Evolutionary conservation across 495 filamentous ascomycete species (phyloP).

Genomic region (Penicillium lividum): DNA sequence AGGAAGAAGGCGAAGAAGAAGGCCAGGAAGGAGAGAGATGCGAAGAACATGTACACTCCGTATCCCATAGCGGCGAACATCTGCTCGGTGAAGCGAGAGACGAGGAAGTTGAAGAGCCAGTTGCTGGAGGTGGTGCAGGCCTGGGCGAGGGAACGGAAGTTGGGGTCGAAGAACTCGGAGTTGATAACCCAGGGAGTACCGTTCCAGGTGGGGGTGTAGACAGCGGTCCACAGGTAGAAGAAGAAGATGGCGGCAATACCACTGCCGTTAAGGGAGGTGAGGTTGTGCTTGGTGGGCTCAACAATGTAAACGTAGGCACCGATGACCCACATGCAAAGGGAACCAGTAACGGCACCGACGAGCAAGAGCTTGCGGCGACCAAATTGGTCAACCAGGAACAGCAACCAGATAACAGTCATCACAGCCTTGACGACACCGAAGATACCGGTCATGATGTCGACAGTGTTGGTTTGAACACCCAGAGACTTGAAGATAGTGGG

Average conservation of each 20-base stretch:
- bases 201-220: constrained; percentile 75
- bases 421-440: constrained; percentile 55
- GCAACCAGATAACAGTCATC: constrained; percentile 61
- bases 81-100: constrained; percentile 71
- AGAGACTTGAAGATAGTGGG: constrained; percentile 60
- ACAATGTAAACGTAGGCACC: constrained; percentile 65
- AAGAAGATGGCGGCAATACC: constrained; percentile 72
- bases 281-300: constrained; percentile 46
- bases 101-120: constrained; percentile 78
- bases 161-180: constrained; percentile 63
- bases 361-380: constrained; percentile 69
- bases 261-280: constrained; percentile 44
- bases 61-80: constrained; percentile 72
- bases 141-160: constrained; percentile 65
- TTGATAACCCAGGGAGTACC: constrained; percentile 67
- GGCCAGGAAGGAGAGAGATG: constrained; percentile 65
- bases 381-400: constrained; percentile 70
- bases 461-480: constrained; percentile 46
- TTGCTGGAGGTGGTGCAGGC: constrained; percentile 68
- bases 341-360: constrained; percentile 67
- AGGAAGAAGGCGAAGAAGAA: constrained; percentile 67
- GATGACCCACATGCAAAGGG: constrained; percentile 72
- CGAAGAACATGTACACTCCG: constrained; percentile 81
- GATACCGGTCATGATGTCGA: constrained; percentile 49
- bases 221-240: constrained; percentile 76